A percentile compares a stretch with the other conserved stretches of the same genome.
These are phyloP conservation scores for Candida silvicultrix DNA, from an alignment of 805 yeast species.

Conservation along the genomic window DNA sequence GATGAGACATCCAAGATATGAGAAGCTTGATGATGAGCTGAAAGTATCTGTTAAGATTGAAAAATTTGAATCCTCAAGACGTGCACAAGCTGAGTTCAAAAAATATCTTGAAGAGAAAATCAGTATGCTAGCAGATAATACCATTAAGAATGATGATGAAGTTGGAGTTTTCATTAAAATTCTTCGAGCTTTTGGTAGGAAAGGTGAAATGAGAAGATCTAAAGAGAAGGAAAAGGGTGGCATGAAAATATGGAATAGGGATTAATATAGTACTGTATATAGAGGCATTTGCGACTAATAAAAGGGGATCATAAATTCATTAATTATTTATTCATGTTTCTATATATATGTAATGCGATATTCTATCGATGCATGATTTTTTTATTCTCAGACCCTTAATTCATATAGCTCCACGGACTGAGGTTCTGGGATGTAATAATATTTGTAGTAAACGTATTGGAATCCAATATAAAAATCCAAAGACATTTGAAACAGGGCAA, in stretches of 20 bases:
- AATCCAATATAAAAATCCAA: conserved; percentile 68
- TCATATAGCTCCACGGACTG: conserved; percentile 7
- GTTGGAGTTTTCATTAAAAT: conserved; percentile 14
- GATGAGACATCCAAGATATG: conserved; percentile 18
- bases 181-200: conserved; percentile 23
- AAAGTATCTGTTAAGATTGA: conserved; percentile 22
- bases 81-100: conserved; percentile 15
- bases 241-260: conserved; percentile 15
- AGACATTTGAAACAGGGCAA: conserved; percentile 73
- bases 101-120: conserved; percentile 20
- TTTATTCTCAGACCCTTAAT: conserved; percentile 1
- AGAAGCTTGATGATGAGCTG: conserved; percentile 27
- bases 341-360: not conserved
- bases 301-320: not conserved
- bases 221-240: not conserved
- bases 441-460: conserved; percentile 63
- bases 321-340: not conserved
- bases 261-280: not conserved
- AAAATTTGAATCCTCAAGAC: conserved; percentile 11
- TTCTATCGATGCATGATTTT: not conserved
- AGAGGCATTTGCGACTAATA: no score
- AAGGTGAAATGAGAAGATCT: conserved; percentile 17
- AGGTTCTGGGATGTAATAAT: conserved; percentile 18
- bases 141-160: conserved; percentile 12
- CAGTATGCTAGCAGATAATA: conserved; percentile 20